A percentile compares a stretch with the other conserved stretches of the same genome.
Conservation (phyloP, 306 rosid genomes). For the Medicago arabica region DNA sequence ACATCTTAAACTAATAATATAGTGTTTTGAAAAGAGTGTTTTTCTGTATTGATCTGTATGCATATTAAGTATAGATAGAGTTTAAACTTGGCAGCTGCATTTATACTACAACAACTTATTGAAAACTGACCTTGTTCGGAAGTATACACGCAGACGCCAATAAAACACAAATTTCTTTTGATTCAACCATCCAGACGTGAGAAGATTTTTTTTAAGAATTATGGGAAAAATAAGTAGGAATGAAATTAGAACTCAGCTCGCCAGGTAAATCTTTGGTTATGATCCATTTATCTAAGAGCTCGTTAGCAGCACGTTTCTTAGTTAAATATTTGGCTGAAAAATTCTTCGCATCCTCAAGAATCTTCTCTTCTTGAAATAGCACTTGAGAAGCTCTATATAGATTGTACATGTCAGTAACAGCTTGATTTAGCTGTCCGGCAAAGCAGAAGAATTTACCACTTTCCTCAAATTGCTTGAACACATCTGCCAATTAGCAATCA, state of each 20-base stretch:
- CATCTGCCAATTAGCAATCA: constrained; percentile 54
- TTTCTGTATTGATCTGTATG: too few relatives aligned
- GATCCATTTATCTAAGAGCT: constrained; percentile 91
- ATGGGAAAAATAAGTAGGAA: too few relatives aligned
- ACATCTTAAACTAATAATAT: too few relatives aligned
- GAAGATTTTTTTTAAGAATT: too few relatives aligned
- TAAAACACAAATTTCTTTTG: too few relatives aligned
- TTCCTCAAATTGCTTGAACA: constrained; percentile 76
- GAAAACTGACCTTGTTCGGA: too few relatives aligned
- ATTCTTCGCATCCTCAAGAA: constrained; percentile 67
- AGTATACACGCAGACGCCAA: too few relatives aligned
- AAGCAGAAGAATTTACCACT: constrained; percentile 76
- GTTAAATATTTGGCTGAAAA: constrained; percentile 69
- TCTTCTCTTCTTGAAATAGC: constrained; percentile 67
- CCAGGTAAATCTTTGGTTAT: constrained; percentile 76
- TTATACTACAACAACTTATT: too few relatives aligned
- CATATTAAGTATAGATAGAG: too few relatives aligned
- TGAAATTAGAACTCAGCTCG: constrained; percentile 62
- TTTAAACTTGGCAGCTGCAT: too few relatives aligned
- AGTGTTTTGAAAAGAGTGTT: too few relatives aligned
- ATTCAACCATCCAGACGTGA: too few relatives aligned
- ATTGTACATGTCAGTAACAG: constrained; percentile 89
- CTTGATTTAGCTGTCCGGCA: constrained; percentile 76
- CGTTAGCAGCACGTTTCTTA: constrained; percentile 44
- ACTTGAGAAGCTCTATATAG: constrained; percentile 73